Evolutionary conservation across 1,139 yeast species (phyloP), one percentile per base, ranked within the genome.

Genomic region (Hansenula sp.): DNA sequence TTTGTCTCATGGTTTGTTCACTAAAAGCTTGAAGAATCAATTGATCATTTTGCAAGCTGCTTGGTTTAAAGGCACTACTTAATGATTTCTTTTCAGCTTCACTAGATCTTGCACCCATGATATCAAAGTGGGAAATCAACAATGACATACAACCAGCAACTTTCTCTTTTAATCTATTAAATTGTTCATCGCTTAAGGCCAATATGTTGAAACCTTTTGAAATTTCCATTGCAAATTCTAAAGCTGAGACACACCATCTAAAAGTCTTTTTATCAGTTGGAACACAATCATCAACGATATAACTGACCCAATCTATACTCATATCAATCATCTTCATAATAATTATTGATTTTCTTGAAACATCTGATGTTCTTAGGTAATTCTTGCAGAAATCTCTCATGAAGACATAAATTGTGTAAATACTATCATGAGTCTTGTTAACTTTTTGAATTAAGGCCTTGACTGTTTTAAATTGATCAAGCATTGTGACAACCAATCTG

Each of bases 131-230:
- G 0, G 97, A 87, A 48, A 92, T 90, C 47, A 92, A 71, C 40
- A 92, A 68, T 2, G 97, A 82, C 94, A 92, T 89, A 62, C 97
- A 89, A 2, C 95, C 86, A 0, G 97, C 96, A 34, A 92, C 96
- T 57, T 88, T 89, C 41, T 79, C 73, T 52, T 89, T 82, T 52
- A 92, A 67, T 37, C 72, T 67, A 43, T 75, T 69, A 57, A 90
- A 92, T 55, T 86, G 92, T 19, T 79, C 86, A 46, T 87, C 88
- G 44, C 77, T 78, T 37, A 92, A 69, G 0, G 90, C 88, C 43
- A 90, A 68, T 34, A 92, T 88, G 55, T 90, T 90, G 59, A 86
- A 85, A 2, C 97, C 97, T 40, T 86, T 73, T 0, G 96, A 89
- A 80, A 90, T 83, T 51, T 86, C 90, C 96, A 90, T 88, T 1